phyloP scores from a whole-genome alignment of 1,284 basidiomycete species.

The Abortiporus biennis region DNA sequence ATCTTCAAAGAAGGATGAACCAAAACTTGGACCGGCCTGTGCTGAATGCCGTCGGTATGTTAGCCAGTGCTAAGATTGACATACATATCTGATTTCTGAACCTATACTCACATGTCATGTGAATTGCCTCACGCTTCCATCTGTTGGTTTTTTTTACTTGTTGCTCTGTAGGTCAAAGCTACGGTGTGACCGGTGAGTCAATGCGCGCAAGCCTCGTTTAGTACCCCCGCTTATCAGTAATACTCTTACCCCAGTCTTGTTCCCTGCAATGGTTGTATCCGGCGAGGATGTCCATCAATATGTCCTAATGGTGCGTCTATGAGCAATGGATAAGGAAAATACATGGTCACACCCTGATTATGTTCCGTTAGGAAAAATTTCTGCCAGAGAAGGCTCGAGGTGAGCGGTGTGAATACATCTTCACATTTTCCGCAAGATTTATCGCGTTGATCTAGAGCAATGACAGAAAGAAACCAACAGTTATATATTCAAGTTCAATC shows the following conservation, averaged over 20 bases:
- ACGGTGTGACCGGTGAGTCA: slow-evolving; percentile 52
- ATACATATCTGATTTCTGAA: no score
- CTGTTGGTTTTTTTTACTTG: no score
- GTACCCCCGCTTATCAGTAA: background rate
- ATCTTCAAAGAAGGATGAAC: no score
- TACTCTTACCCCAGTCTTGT: slow-evolving; percentile 33
- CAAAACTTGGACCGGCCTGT: slow-evolving; percentile 32
- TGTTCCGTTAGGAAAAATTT: slow-evolving; percentile 33
- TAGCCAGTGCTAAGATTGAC: background rate
- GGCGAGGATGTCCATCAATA: slow-evolving; percentile 44
- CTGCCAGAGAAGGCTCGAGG: slow-evolving; percentile 53
- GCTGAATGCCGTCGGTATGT: slow-evolving; percentile 45
- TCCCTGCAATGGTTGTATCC: slow-evolving; percentile 48
- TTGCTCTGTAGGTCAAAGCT: slow-evolving; percentile 54
- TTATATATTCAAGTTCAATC: slow-evolving; percentile 39
- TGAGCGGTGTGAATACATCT: slow-evolving; percentile 22
- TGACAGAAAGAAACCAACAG: slow-evolving; percentile 39
- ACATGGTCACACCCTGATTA: slow-evolving; percentile 2
- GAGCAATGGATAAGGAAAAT: background rate
- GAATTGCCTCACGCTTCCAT: no score
- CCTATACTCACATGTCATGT: no score
- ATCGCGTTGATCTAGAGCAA: no score
- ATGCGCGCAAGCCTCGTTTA: background rate
- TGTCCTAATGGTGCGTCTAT: slow-evolving; percentile 40
- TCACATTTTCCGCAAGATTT: no score